These are phyloP conservation scores for Mycosphaerella sp. DNA, from an alignment of 2,329 filamentous ascomycete species.

Conservation along the genomic window DNA sequence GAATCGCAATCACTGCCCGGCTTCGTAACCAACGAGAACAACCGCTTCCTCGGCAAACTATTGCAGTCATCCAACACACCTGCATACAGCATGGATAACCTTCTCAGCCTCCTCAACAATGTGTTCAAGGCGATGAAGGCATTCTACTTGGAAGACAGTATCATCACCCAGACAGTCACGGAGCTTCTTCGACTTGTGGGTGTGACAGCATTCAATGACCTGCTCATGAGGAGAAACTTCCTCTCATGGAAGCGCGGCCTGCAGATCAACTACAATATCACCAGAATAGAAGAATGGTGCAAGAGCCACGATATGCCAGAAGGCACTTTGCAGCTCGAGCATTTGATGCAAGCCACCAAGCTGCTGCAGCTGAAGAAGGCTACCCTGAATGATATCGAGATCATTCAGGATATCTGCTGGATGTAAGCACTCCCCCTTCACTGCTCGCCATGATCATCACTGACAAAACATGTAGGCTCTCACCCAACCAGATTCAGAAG, in stretches of 20 bases:
- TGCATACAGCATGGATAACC: slow-evolving; percentile 99
- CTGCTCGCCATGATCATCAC: slow-evolving; percentile 1
- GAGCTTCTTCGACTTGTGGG: slow-evolving; percentile 89
- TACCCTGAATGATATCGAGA: slow-evolving; percentile 97
- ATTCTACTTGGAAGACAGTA: slow-evolving; percentile 92
- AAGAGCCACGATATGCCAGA: slow-evolving; percentile 99
- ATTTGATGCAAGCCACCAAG: slow-evolving; percentile 99
- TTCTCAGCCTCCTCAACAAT: slow-evolving; percentile 90
- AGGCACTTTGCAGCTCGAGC: slow-evolving; percentile 92
- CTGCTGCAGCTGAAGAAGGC: slow-evolving; percentile 98
- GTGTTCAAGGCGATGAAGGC: slow-evolving; percentile 99
- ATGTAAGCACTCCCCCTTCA: slow-evolving; percentile 63
- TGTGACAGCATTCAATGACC: slow-evolving; percentile 96
- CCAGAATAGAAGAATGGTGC: slow-evolving; percentile 98
- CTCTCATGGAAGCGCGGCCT: slow-evolving; percentile 98
- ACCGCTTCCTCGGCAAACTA: slow-evolving; percentile 95
- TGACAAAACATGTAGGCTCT: slow-evolving; percentile 59
- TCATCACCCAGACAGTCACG: slow-evolving; percentile 91
- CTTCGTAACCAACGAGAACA: slow-evolving; percentile 98
- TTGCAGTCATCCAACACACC: slow-evolving; percentile 83
- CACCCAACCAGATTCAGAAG: slow-evolving; percentile 98
- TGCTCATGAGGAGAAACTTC: slow-evolving; percentile 97
- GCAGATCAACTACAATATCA: slow-evolving; percentile 99
- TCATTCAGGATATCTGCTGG: slow-evolving; percentile 99
- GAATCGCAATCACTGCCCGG: slow-evolving; percentile 97